phyloP scores from a whole-genome alignment of 2,329 filamentous ascomycete species.

The Trichophyton rubrum region DNA sequence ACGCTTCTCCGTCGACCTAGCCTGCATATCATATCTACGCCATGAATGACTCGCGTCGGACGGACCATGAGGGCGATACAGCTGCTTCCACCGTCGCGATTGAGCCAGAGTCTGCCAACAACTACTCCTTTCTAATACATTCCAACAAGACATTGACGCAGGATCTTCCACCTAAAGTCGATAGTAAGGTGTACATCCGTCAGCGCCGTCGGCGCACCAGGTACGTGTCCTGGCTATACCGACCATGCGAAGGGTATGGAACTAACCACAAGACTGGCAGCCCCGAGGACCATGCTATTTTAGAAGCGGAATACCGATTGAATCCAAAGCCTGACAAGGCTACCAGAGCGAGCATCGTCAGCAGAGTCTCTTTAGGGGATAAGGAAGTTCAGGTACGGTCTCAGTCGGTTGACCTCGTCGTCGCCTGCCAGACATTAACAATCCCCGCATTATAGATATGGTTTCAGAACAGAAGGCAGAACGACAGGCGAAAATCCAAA shows the following conservation, averaged over 20 bases:
- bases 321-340: constrained; percentile 89
- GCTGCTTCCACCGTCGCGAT: background rate
- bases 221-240: constrained; percentile 25
- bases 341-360: constrained; percentile 70
- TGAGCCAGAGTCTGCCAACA: constrained; percentile 9
- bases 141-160: constrained; percentile 45
- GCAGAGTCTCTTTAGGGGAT: constrained; percentile 76
- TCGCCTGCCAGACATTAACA: background rate
- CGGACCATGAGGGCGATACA: background rate
- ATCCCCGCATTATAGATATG: constrained; percentile 55
- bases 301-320: constrained; percentile 70
- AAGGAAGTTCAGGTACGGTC: constrained; percentile 84
- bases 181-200: constrained; percentile 47
- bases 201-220: constrained; percentile 52
- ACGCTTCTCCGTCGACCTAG: background rate
- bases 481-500: constrained; percentile 77
- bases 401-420: background rate
- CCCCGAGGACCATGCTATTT: constrained; percentile 74
- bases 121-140: constrained; percentile 48
- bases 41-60: background rate
- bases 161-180: constrained; percentile 44
- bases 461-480: constrained; percentile 94
- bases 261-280: constrained; percentile 35
- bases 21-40: background rate
- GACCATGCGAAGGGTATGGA: background rate